Evolutionary conservation across 345 rosid genomes (phyloP), one percentile per base, ranked within the genome.

Genomic region (Melaleuca quinquenervia): DNA sequence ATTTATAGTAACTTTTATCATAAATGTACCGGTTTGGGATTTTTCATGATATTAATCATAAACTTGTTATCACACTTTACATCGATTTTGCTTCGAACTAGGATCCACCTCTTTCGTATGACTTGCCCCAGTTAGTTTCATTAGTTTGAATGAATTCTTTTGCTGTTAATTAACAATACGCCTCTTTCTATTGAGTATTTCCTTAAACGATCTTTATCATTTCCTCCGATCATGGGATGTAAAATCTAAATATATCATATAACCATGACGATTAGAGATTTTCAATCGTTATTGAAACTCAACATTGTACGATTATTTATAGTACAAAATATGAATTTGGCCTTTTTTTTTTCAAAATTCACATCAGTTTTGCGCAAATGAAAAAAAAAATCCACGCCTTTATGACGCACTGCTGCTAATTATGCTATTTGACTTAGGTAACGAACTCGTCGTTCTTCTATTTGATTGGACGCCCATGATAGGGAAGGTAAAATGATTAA

Each of bases 311-410:
- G 2, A 24, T 24, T 24, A 5, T 56, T 5, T 24, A 26, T 24
- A 26, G 0, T 5, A 56, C 26, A 0, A 56, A 56, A 56, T 5
- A 0, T 56, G 2, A 55, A 54, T n/a, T n/a, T n/a, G n/a, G n/a
- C n/a, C n/a, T 3, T 54, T 56, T 0, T 26, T 56, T 56, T 24
- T 41, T 41, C 41, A 41, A 41, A 41, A 41, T 41, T 41, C 41
- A 41, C 41, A 41, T 41, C 6, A 13, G 62, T 11, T 24, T 56
- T 56, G 62, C 27, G 26, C 7, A 56, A 56, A 26, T 56, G 62
- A 24, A 53, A 56, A 55, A 55, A 41, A 2, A 56, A 56, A 56
- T 56, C 62, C 62, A 56, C 62, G 14, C 62, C 26, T 41, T 41
- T 41, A 41, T 41, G 41, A 41, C 13, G 62, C 11, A 26, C 6